Percentiles rank a stretch among this genome's conserved stretches.
phyloP scores from a whole-genome alignment of 352 stramenopile genomes.

The Phytophthora cajani region DNA sequence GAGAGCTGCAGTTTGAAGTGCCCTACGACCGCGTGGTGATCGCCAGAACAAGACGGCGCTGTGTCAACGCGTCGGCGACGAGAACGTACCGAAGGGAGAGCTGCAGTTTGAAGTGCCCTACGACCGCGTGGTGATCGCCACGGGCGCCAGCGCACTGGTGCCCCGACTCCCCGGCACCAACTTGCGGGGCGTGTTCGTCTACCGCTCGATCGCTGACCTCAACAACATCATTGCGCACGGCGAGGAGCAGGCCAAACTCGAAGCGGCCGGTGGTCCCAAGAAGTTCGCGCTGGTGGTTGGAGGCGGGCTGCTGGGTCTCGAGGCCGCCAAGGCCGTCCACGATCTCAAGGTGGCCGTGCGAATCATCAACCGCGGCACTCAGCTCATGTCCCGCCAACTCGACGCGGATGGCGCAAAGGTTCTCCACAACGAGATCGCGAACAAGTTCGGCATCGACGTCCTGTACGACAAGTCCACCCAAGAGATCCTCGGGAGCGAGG shows the following conservation, averaged over 20 bases:
- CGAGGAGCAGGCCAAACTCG: constrained; percentile 53
- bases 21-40: constrained; percentile 91
- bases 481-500: constrained; percentile 47
- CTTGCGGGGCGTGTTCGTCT: constrained; percentile 92
- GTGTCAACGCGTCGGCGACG: constrained; percentile 38
- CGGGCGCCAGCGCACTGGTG: constrained; percentile 88
- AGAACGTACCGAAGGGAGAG: constrained; percentile 17
- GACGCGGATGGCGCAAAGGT: constrained; percentile 91
- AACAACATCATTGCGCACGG: constrained; percentile 88
- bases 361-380: constrained; percentile 92
- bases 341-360: constrained; percentile 89
- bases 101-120: constrained; percentile 76
- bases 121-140: constrained; percentile 91
- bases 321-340: constrained; percentile 90
- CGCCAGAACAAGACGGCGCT: constrained; percentile 84
- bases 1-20: constrained; percentile 59
- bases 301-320: constrained; percentile 87
- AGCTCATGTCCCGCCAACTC: constrained; percentile 94
- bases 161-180: constrained; percentile 84
- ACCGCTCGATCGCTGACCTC: constrained; percentile 93
- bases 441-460: constrained; percentile 82
- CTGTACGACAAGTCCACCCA: constrained; percentile 90
- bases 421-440: constrained; percentile 91
- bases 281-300: constrained; percentile 61
- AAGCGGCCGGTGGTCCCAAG: constrained; percentile 34